phyloP scores from a whole-genome alignment of 2,329 filamentous ascomycete genomes.

The Phaeosphaeriaceae sp. region DNA sequence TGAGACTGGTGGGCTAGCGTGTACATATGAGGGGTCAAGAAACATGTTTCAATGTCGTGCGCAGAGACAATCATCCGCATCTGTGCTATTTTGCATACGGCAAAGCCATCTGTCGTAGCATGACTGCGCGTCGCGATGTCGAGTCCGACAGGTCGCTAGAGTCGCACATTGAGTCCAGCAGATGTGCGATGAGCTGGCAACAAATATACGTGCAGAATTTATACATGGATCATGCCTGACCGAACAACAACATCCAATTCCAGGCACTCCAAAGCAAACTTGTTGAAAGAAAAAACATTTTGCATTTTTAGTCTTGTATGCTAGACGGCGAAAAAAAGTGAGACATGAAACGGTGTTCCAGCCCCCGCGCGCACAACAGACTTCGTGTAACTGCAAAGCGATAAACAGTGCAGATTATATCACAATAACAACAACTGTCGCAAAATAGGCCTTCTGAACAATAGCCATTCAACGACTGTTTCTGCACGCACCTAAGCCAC shows the following conservation, averaged over 20 bases:
- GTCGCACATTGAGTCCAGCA: not conserved
- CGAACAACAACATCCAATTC: not conserved
- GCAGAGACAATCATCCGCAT: slow-evolving; percentile 16
- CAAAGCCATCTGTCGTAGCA: slow-evolving; percentile 26
- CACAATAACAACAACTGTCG: slow-evolving; percentile 5
- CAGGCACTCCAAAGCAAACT: not conserved
- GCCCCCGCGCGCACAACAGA: slow-evolving; percentile 14
- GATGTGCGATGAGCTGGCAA: slow-evolving; percentile 2
- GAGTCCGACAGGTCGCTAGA: slow-evolving; percentile 3
- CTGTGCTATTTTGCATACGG: slow-evolving; percentile 22
- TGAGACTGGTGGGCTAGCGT: not conserved
- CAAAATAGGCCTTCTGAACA: no score
- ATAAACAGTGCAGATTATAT: slow-evolving; percentile 1
- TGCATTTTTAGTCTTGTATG: not conserved
- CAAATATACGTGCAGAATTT: not conserved
- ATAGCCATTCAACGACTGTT: not conserved
- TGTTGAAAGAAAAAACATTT: not conserved
- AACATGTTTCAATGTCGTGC: not conserved
- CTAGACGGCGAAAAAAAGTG: slow-evolving; percentile 2
- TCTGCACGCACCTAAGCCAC: no score
- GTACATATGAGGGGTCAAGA: slow-evolving; percentile 9
- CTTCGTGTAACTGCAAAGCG: slow-evolving; percentile 14
- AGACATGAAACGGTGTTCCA: slow-evolving; percentile 8
- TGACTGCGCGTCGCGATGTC: slow-evolving; percentile 12
- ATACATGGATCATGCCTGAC: not conserved